Evolutionary conservation across 345 rosid genomes (phyloP), one percentile per base, ranked within the genome.

Genomic region (Moringa oleifera): DNA sequence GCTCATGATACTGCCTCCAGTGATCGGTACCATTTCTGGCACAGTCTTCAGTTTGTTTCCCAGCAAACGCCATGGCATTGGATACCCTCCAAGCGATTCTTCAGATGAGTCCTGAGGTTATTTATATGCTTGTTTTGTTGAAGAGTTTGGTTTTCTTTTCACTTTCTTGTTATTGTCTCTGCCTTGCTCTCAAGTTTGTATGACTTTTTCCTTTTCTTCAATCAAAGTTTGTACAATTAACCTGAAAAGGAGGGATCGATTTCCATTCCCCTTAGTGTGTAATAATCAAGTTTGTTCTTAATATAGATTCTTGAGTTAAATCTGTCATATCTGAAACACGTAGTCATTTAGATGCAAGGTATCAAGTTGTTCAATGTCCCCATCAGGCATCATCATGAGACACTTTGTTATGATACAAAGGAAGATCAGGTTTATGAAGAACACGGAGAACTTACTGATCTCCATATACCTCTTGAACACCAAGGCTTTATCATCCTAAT

Each of bases 1-100:
- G 76, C 65, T 92, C 64, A 68, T 80, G 86, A 75, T 49, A 63
- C 63, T 92, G 65, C 98, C 96, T 47, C 85, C 91, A 0, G 86
- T 61, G 0, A 79, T 84, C 0, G 97, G 98, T 7, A 71, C 73
- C 0, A 19, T 77, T 25, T 64, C 97, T 1, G 76, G 89, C 0
- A 2, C 66, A 0, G 58, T 85, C 18, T 92, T 89, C 71, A 69
- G 77, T 81, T 20, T 78, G 22, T 87, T 92, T 58, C 95, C 98
- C 0, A 82, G 77, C 73, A 80, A 65, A 0, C 90, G 98, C 25
- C 84, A 78, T 55, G 98, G 96, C n/a, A 69, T 92, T 31, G 98
- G 96, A 45, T 92, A 92, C 73, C 87, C 87, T 63, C 59, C 82
- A 20, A 53, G 9, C 41, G 58, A 57, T 18, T 41, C 47, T 41